A percentile compares a stretch with the other conserved stretches of the same genome.
These are phyloP conservation scores for Cnidoscolus chayamansa DNA, from an alignment of 441 rosid genomes.

Conservation along the genomic window DNA sequence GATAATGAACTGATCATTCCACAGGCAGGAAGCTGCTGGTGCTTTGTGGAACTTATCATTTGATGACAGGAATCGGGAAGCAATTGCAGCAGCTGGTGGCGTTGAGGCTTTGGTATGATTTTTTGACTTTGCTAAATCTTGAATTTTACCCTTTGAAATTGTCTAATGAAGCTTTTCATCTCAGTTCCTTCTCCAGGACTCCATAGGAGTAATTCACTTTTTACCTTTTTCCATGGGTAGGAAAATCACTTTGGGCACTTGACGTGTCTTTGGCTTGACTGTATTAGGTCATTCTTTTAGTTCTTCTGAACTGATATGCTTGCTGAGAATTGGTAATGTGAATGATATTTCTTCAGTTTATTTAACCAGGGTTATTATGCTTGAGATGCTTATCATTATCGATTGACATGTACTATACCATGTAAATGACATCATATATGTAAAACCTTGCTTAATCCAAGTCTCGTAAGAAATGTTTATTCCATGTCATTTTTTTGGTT, in stretches of 20 bases:
- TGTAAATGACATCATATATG: not conserved
- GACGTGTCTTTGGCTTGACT: not conserved
- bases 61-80: conserved; percentile 90
- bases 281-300: not conserved
- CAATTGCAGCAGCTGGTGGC: conserved; percentile 91
- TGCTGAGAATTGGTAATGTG: too few relatives aligned
- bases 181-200: not conserved
- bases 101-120: conserved; percentile 91
- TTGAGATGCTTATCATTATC: not conserved
- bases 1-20: conserved; percentile 18
- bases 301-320: not conserved
- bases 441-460: not conserved
- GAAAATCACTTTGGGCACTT: not conserved
- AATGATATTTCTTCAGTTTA: too few relatives aligned
- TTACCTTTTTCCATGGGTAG: not conserved
- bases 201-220: not conserved
- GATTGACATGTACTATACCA: not conserved
- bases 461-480: not conserved
- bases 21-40: conserved; percentile 98
- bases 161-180: too few relatives aligned
- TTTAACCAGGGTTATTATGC: not conserved
- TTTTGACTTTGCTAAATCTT: conserved; percentile 18
- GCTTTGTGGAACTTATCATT: conserved; percentile 96
- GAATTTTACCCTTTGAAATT: conserved; percentile 1
- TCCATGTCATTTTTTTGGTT: not conserved